Evolutionary conservation across 1,284 basidiomycete species (phyloP), one percentile per base, ranked within the genome.

Genomic region (Rhodotorula glutinis): DNA sequence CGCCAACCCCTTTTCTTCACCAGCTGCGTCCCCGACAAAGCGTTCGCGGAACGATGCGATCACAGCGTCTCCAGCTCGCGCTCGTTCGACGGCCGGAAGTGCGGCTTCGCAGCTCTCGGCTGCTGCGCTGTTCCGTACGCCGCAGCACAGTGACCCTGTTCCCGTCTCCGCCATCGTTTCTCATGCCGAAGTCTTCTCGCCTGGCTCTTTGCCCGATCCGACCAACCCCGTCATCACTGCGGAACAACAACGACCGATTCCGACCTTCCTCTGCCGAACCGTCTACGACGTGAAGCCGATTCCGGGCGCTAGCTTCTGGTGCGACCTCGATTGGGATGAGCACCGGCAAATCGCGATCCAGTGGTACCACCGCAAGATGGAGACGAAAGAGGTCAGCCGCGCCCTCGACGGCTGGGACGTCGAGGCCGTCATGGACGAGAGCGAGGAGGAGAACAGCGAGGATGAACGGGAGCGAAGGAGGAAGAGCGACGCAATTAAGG

Each of bases 261-360:
- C 61, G 29, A 65, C 53, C 10, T 75, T 72, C 53, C 46, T 74
- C 30, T 71, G 74, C 25, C 58, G 64, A 14, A 66, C 60, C 49
- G 71, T 74, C 2, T 73, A 71, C 57, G 74, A 75, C 27, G 67
- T 69, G 55, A 74, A 73, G 54, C 72, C 73, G 4, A 33, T 73
- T 14, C 46, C 43, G 2, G 66, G 64, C 0, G 73, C 71, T 0
- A 66, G 67, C 29, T 75, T 73, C 56, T 70, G 71, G 63, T 66
- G 69, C 29, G 73, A 71, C n/a, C 54, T 75, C 14, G 66, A 69
- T 29, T 75, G 64, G 63, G 53, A 65, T 40, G 56, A 54, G 23
- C 13, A 47, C 29, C 40, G 59, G 3, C 9, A 21, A 19, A 3
- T 17, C 21, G 59, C 47, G 17, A 25, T 60, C 27, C 60, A 70